Percentiles rank a stretch among this genome's conserved stretches.
These are phyloP conservation scores for Penicillium flavigenum DNA, from an alignment of 495 filamentous ascomycete species.

Conservation along the genomic window DNA sequence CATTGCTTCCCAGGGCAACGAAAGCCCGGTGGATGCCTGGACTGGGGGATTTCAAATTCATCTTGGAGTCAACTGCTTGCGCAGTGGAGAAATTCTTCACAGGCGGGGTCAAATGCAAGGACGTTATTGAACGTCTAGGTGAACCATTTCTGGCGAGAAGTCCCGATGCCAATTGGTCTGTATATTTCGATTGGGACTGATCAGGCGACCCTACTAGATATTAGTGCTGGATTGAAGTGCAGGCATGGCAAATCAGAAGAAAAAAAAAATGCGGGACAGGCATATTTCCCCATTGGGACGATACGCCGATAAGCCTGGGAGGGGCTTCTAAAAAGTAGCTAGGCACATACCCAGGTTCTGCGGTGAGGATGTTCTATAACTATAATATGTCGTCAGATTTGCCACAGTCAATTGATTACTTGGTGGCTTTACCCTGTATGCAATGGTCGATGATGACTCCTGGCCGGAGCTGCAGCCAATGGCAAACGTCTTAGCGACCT, in stretches of 20 bases:
- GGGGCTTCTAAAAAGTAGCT: conserved; percentile 1
- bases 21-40: conserved; percentile 57
- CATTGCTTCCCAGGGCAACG: conserved; percentile 89
- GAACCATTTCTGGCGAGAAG: conserved; percentile 11
- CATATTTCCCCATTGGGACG: conserved; percentile 14
- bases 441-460: conserved; percentile 9
- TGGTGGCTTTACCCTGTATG: conserved; percentile 9
- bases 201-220: background rate
- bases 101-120: conserved; percentile 14
- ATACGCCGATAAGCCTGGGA: conserved; percentile 14
- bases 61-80: conserved; percentile 21
- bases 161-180: background rate
- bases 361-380: background rate
- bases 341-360: background rate
- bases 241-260: conserved; percentile 1
- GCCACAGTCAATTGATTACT: conserved; percentile 13
- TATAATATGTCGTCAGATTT: conserved; percentile 7
- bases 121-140: background rate
- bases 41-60: conserved; percentile 24
- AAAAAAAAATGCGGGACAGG: conserved; percentile 13
- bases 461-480: conserved; percentile 14
- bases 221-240: background rate
- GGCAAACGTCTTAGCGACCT: conserved; percentile 11
- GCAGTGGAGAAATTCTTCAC: conserved; percentile 30
- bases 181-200: background rate